A percentile compares a stretch with the other conserved stretches of the same genome.
Conservation (phyloP, 2,329 filamentous ascomycete species). For the Zymoseptoria pseudotritici region DNA sequence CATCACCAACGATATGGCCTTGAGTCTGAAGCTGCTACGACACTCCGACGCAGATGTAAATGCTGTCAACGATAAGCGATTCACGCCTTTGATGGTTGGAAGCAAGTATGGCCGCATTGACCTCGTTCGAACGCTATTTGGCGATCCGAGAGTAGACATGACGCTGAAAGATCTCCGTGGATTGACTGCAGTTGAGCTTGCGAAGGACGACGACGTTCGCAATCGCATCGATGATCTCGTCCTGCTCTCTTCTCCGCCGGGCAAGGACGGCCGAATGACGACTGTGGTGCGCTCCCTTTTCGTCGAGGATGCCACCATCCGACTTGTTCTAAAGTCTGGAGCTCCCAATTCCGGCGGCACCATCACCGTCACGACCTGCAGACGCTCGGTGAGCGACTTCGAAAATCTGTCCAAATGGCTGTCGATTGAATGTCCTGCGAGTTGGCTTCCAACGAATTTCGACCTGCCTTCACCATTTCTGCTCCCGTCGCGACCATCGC, state of each 20-base stretch:
- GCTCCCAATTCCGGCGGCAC: conserved; percentile 73
- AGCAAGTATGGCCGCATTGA: conserved; percentile 97
- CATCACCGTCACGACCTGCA: conserved; percentile 90
- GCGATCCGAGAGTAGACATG: conserved; percentile 79
- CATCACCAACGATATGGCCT: conserved; percentile 77
- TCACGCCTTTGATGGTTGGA: conserved; percentile 94
- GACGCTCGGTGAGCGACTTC: conserved; percentile 80
- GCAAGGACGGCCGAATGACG: conserved; percentile 72
- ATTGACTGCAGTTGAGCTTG: conserved; percentile 87
- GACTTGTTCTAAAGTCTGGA: conserved; percentile 89
- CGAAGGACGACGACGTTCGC: conserved; percentile 94
- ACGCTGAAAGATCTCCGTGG: conserved; percentile 78
- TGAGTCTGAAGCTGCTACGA: conserved; percentile 68
- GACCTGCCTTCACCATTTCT: conserved; percentile 83
- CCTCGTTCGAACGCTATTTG: conserved; percentile 80
- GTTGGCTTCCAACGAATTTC: conserved; percentile 77
- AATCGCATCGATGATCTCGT: conserved; percentile 94
- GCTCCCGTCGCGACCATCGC: conserved; percentile 83
- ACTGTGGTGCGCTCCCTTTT: conserved; percentile 94
- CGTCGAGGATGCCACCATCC: conserved; percentile 89
- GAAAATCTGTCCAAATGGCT: conserved; percentile 81
- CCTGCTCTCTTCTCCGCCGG: conserved; percentile 66
- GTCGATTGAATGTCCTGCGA: conserved; percentile 83
- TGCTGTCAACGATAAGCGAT: conserved; percentile 86
- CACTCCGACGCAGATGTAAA: conserved; percentile 94